Base-by-base conservation (phyloP, 2,329 filamentous ascomycete genomes). In the Phaeoacremonium minimum region DNA sequence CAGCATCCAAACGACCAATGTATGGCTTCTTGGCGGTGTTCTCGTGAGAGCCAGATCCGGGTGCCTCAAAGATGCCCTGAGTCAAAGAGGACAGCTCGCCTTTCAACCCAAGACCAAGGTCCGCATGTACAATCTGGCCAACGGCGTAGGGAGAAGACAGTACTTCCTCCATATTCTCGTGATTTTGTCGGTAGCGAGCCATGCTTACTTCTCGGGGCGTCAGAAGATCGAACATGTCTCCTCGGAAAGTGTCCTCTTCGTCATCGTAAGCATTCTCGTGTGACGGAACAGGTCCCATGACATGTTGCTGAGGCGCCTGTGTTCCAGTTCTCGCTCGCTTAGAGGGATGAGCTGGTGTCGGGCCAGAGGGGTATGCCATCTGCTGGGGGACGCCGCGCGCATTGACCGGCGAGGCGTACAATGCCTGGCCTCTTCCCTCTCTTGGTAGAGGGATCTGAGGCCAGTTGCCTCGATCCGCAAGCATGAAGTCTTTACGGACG, bases 131-230 rank as follows among this genome's bases (percentile, higher is more conserved):
- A 40, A 98, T 95, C 55, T 94, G 87, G 33, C 76, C 77, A 43
- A 91, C 85, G 16, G 85, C 75, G 55, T 95, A 96, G 0, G 90
- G 88, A 2, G 91, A 97, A 1, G 86, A 87, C 36, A 97, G 77
- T 18, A 98, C 83, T 62, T 98, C 91, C 55, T 97, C 93, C 87
- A 98, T 95, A 93, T 91, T 97, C 58, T 95, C 88, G 52, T 98
- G 91, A 51, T 98, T 94, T 55, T 96, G 89, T 56, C 84, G 84
- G 59, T 96, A 98, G 37, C 93, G 79, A 45, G 81, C 79, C 42
- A 87, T 71, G 49, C 89, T 95, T 43, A 98, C 85, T 45, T 98
- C 93, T 30, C 90, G 78, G 4, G 90, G 90, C 1, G 88, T 91
- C 44, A 96, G 69, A 45, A 88, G 79, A 55, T 98, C 93, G 52